phyloP scores from a whole-genome alignment of 495 filamentous ascomycete genomes.

The Aspergillus indologenus region DNA sequence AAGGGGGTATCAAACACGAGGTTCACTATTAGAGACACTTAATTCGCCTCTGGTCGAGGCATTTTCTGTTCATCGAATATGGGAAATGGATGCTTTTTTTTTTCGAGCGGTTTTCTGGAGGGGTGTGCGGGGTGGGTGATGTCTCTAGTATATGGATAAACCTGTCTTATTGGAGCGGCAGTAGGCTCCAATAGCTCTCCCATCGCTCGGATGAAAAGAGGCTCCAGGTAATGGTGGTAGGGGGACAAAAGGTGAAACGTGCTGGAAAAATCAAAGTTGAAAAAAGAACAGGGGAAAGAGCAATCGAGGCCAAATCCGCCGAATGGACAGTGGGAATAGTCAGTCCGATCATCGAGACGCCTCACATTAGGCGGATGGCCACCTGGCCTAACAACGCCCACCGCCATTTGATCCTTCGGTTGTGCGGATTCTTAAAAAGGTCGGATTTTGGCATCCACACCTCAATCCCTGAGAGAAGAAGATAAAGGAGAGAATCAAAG shows the following conservation, averaged over 20 bases:
- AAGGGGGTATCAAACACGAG: slow-evolving; percentile 20
- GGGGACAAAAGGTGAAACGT: slow-evolving; percentile 5
- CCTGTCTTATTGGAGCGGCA: slow-evolving; percentile 20
- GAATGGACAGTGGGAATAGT: neutral
- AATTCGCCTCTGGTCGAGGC: neutral
- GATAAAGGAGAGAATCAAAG: slow-evolving; percentile 14
- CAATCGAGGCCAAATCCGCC: slow-evolving; percentile 18
- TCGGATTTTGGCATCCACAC: neutral
- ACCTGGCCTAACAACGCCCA: slow-evolving; percentile 12
- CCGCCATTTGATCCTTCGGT: slow-evolving; percentile 12
- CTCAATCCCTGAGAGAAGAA: slow-evolving; percentile 7
- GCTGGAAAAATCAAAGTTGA: slow-evolving; percentile 4
- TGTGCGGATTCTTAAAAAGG: neutral
- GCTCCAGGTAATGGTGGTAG: neutral
- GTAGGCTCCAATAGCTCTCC: slow-evolving; percentile 19
- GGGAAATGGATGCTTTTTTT: slow-evolving; percentile 11
- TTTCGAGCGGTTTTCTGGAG: slow-evolving; percentile 13
- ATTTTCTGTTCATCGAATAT: neutral
- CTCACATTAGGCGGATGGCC: slow-evolving; percentile 6
- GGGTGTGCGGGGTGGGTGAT: slow-evolving; percentile 14
- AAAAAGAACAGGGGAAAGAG: slow-evolving; percentile 15
- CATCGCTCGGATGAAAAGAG: slow-evolving; percentile 1
- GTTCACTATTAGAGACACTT: slow-evolving; percentile 3
- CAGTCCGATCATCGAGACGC: slow-evolving; percentile 13
- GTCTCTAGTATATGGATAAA: slow-evolving; percentile 12